Percentiles rank a stretch among this genome's conserved stretches.
phyloP scores from a whole-genome alignment of 805 yeast genomes.

The Candida sithepensis region DNA sequence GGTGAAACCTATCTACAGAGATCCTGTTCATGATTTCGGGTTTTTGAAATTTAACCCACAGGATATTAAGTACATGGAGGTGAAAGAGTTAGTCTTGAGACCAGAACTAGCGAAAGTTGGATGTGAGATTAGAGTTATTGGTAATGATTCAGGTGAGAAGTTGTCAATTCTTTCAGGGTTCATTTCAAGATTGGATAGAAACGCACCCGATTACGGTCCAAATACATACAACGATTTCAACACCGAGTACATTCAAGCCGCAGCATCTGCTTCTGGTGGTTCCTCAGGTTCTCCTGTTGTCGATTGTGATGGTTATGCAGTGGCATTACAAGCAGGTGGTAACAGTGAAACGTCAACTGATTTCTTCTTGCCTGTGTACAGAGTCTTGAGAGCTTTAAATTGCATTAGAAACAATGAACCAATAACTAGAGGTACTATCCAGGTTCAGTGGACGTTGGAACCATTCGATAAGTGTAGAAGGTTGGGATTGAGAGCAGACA shows the following conservation, averaged over 20 bases:
- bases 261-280: slow-evolving; percentile 94
- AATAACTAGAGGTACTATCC: slow-evolving; percentile 87
- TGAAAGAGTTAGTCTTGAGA: slow-evolving; percentile 60
- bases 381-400: slow-evolving; percentile 76
- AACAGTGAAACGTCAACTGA: slow-evolving; percentile 89
- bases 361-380: slow-evolving; percentile 80
- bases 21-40: slow-evolving; percentile 95
- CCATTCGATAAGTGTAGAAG: slow-evolving; percentile 91
- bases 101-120: slow-evolving; percentile 92
- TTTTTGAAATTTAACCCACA: slow-evolving; percentile 75
- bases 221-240: slow-evolving; percentile 88
- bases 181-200: slow-evolving; percentile 80
- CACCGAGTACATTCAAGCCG: slow-evolving; percentile 92
- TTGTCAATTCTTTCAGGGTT: slow-evolving; percentile 85
- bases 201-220: slow-evolving; percentile 91
- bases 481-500: slow-evolving; percentile 72
- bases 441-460: slow-evolving; percentile 80
- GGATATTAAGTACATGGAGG: slow-evolving; percentile 67
- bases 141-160: slow-evolving; percentile 96
- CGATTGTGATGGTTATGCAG: slow-evolving; percentile 78
- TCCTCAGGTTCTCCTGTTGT: slow-evolving; percentile 97
- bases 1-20: slow-evolving; percentile 82
- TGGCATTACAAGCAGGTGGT: slow-evolving; percentile 95
- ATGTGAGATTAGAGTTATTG: slow-evolving; percentile 88
- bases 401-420: slow-evolving; percentile 59